A percentile compares a stretch with the other conserved stretches of the same genome.
Conservation (phyloP, 139 green algal genomes). For the Axilococcus clingmanii region DNA sequence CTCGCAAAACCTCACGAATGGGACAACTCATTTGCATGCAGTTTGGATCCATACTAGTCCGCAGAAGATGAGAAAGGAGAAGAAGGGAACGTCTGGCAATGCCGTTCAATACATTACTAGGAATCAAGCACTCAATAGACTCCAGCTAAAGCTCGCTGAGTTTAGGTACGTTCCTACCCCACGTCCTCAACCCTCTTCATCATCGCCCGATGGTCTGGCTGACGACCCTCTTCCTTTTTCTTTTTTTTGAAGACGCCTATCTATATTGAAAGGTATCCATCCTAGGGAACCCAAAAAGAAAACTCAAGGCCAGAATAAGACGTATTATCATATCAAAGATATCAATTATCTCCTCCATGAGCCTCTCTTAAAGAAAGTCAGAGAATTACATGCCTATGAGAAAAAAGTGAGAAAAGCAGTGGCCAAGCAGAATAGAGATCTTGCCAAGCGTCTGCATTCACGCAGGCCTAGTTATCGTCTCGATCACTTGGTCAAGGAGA, state of each 20-base stretch:
- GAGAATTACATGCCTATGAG: slow-evolving; percentile 18
- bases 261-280: slow-evolving; percentile 98
- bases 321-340: slow-evolving; percentile 99
- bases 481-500: slow-evolving; percentile 91
- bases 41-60: no score
- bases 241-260: slow-evolving; percentile 92
- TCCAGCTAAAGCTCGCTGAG: slow-evolving; percentile 91
- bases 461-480: slow-evolving; percentile 66
- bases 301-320: slow-evolving; percentile 78
- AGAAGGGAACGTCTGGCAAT: slow-evolving; percentile 50
- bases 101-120: slow-evolving; percentile 88
- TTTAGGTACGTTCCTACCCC: no score
- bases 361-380: slow-evolving; percentile 84
- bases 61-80: no score
- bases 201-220: neutral
- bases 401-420: slow-evolving; percentile 60
- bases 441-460: slow-evolving; percentile 52
- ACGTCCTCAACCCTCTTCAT: neutral
- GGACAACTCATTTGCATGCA: no score
- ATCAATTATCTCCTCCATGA: slow-evolving; percentile 94
- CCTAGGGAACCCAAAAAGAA: slow-evolving; percentile 97
- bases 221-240: slow-evolving; percentile 4
- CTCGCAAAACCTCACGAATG: no score
- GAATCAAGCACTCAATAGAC: slow-evolving; percentile 88
- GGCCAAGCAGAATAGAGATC: slow-evolving; percentile 61